Conservation (phyloP, 176 grass and related monocot species). For the Melocanna baccifera region DNA sequence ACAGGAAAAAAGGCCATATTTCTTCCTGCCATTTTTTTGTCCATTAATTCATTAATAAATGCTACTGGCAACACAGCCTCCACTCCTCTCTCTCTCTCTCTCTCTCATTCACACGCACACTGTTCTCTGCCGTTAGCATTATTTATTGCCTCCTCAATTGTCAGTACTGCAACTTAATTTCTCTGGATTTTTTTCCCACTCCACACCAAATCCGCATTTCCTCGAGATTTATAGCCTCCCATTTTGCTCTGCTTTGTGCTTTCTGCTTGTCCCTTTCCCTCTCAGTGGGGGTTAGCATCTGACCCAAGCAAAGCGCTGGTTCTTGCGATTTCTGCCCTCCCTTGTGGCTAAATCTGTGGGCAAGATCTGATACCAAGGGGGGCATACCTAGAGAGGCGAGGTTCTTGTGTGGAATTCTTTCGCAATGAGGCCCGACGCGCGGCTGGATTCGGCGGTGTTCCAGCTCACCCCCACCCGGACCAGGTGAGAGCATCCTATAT, state of each 20-base stretch:
- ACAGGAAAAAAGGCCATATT: background rate
- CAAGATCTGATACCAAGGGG: slow-evolving; percentile 40
- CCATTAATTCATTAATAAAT: slow-evolving; percentile 18
- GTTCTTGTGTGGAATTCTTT: slow-evolving; percentile 7
- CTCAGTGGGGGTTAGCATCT: slow-evolving; percentile 40
- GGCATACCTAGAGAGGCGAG: background rate
- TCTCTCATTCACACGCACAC: background rate
- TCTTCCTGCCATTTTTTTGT: background rate
- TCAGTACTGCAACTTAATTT: slow-evolving; percentile 29
- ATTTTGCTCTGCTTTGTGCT: slow-evolving; percentile 15
- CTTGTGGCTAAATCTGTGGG: slow-evolving; percentile 5
- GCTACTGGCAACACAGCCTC: background rate
- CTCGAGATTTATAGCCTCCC: slow-evolving; percentile 33
- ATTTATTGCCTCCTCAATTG: slow-evolving; percentile 33
- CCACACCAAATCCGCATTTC: slow-evolving; percentile 13
- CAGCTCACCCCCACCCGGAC: slow-evolving; percentile 94
- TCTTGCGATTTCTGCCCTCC: slow-evolving; percentile 28
- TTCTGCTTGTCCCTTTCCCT: slow-evolving; percentile 34
- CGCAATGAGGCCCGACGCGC: slow-evolving; percentile 68
- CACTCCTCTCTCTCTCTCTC: background rate
- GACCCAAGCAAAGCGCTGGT: slow-evolving; percentile 39
- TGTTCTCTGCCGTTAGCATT: slow-evolving; percentile 11
- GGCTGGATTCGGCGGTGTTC: slow-evolving; percentile 82
- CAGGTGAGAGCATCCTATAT: slow-evolving; percentile 56
- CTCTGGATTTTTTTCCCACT: background rate